Percentiles rank a stretch among this genome's conserved stretches.
These are phyloP conservation scores for Kwoniella botswanensis DNA, from an alignment of 768 basidiomycete species.

Conservation along the genomic window DNA sequence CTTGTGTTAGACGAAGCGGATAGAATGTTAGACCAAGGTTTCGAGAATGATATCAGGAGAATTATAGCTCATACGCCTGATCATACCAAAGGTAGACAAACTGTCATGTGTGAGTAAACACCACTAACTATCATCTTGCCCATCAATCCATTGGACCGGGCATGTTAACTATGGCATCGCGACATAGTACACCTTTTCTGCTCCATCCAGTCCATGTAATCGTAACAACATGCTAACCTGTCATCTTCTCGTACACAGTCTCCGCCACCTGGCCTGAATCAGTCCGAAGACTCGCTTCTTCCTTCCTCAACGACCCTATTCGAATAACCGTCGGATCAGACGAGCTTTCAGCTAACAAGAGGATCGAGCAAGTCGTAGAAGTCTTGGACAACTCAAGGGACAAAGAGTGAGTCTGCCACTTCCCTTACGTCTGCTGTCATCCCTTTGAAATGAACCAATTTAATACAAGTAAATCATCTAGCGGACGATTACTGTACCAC, in stretches of 20 bases:
- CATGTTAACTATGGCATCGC: too few species aligned
- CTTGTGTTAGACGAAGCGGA: slow-evolving; percentile 97
- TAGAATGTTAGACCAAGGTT: slow-evolving; percentile 96
- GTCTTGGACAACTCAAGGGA: slow-evolving; percentile 82
- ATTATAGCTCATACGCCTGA: slow-evolving; percentile 74
- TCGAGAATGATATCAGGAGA: slow-evolving; percentile 93
- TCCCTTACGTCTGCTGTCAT: slow-evolving; percentile 5
- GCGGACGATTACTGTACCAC: slow-evolving; percentile 55
- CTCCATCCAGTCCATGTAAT: not conserved
- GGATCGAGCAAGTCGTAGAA: slow-evolving; percentile 90
- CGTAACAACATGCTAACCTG: not conserved
- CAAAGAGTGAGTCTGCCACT: slow-evolving; percentile 72
- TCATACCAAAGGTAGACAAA: slow-evolving; percentile 73
- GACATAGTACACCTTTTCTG: too few species aligned
- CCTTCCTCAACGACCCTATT: slow-evolving; percentile 83
- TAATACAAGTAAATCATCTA: slow-evolving; percentile 27
- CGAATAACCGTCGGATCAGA: slow-evolving; percentile 94
- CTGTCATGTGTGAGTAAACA: slow-evolving; percentile 81
- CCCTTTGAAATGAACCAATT: not conserved
- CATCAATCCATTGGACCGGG: not conserved
- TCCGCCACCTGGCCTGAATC: slow-evolving; percentile 98
- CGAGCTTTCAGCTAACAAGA: slow-evolving; percentile 89
- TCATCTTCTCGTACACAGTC: slow-evolving; percentile 62
- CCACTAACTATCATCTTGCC: not conserved
- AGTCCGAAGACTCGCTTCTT: slow-evolving; percentile 82